Base-by-base conservation (phyloP, 805 yeast genomes). In the Schwanniomyces vanrijiae region DNA sequence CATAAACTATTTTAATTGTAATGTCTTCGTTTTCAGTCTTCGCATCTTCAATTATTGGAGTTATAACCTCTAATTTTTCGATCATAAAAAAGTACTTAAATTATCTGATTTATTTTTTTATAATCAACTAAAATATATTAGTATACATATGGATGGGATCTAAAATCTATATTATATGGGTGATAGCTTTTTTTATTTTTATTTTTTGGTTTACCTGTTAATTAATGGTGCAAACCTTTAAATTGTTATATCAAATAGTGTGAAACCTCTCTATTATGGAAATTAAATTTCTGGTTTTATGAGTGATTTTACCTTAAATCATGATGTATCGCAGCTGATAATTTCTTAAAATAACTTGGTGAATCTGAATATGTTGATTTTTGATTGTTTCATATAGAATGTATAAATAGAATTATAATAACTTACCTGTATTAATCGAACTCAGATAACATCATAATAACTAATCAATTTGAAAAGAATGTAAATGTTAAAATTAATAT, bases 121-220 rank as follows among this genome's bases (percentile, higher is more conserved):
- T 16, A 48, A 57, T 25, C 43, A 2, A 50, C 57, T 6, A 73
- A 75, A 6, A 63, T 62, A 25, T 80, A 76, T 55, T 76, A 72
- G 68, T 72, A 72, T 57, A 37, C 58, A 49, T 50, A 60, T 26
- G 83, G 82, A 8, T 41, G 70, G 51, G 75, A 78, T 56, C 70
- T 71, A 68, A 65, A 76, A 53, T 69, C 72, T 71, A 10, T 22
- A 41, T 63, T 3, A 62, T 73, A 8, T 76, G 75, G 71, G 37
- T 66, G 4, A 51, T 61, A 4, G 74, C 76, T 26, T 64, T 71
- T 57, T 68, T 73, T 61, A 4, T 74, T 76, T 26, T 64, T 71
- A 56, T 68, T 73, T 9, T 82, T 81, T 14, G 79, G 79, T 18
- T 47, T 79, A 21, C 83, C 83, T 3, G 83, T 60, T 76, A 49